Conservation (phyloP, 106 monocot genomes). For the Dendrobium nobile region DNA sequence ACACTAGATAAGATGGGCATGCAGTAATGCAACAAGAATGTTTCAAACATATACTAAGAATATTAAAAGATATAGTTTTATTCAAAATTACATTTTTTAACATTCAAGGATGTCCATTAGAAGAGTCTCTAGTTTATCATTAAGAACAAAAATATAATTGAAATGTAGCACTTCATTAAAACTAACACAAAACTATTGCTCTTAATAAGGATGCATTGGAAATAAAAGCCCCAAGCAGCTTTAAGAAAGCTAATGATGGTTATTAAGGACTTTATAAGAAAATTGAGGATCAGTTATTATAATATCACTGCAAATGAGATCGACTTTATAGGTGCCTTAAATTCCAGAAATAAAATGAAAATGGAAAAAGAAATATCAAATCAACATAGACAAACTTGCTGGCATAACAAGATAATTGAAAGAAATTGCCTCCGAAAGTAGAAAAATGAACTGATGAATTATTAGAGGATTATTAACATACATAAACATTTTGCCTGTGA, state of each 20-base stretch:
- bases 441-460: not conserved
- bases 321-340: not conserved
- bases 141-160: not conserved
- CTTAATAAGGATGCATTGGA: not conserved
- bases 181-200: not conserved
- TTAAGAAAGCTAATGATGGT: not conserved
- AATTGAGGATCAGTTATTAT: not conserved
- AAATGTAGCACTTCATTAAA: not conserved
- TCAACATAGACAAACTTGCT: not conserved
- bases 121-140: not conserved
- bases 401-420: not conserved
- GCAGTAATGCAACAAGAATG: slow-evolving; percentile 4
- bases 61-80: not conserved
- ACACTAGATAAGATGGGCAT: not conserved
- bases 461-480: slow-evolving; percentile 26
- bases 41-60: slow-evolving; percentile 3
- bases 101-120: not conserved
- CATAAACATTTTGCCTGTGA: slow-evolving; percentile 90
- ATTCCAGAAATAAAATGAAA: slow-evolving; percentile 1
- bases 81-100: not conserved
- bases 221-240: not conserved
- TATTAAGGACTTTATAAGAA: not conserved
- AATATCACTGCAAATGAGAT: not conserved
- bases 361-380: not conserved
- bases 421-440: not conserved